phyloP scores from a whole-genome alignment of 495 filamentous ascomycete genomes.

The Talaromyces trachyspermus region DNA sequence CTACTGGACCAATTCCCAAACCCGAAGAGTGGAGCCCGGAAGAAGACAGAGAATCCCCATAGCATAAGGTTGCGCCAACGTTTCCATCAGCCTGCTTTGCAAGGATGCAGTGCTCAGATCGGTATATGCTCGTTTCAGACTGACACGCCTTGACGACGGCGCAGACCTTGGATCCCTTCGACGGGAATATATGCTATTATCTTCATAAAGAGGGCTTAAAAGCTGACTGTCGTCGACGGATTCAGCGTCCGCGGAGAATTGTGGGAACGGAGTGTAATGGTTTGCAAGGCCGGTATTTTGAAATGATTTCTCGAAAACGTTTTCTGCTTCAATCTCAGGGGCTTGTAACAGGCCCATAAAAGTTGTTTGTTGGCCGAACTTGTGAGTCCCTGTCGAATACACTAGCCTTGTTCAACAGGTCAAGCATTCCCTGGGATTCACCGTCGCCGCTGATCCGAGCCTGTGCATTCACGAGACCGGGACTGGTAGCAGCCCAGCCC shows the following conservation, averaged over 20 bases:
- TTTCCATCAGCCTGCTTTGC: slow-evolving; percentile 81
- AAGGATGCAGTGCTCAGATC: slow-evolving; percentile 64
- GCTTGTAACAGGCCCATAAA: slow-evolving; percentile 62
- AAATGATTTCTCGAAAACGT: slow-evolving; percentile 78
- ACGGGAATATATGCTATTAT: slow-evolving; percentile 26
- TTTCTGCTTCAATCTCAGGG: slow-evolving; percentile 59
- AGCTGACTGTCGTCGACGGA: slow-evolving; percentile 16
- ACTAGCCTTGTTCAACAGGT: slow-evolving; percentile 72
- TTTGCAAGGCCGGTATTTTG: slow-evolving; percentile 28
- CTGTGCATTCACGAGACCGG: slow-evolving; percentile 68
- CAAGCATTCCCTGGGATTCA: slow-evolving; percentile 85
- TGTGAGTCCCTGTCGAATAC: slow-evolving; percentile 52
- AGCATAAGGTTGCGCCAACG: slow-evolving; percentile 75
- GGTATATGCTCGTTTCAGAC: slow-evolving; percentile 81
- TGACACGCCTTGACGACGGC: slow-evolving; percentile 53
- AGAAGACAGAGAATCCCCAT: slow-evolving; percentile 41
- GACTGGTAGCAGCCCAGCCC: slow-evolving; percentile 64
- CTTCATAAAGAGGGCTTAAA: slow-evolving; percentile 25
- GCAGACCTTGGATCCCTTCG: slow-evolving; percentile 27
- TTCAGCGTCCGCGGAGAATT: not conserved
- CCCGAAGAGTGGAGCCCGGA: slow-evolving; percentile 18
- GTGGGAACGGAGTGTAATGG: not conserved
- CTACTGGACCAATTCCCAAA: slow-evolving; percentile 35
- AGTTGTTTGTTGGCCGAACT: slow-evolving; percentile 29
- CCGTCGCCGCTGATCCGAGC: slow-evolving; percentile 73